phyloP scores from a whole-genome alignment of 192 early-diverging fungal species.

The Thoreauomyces humboldtii region DNA sequence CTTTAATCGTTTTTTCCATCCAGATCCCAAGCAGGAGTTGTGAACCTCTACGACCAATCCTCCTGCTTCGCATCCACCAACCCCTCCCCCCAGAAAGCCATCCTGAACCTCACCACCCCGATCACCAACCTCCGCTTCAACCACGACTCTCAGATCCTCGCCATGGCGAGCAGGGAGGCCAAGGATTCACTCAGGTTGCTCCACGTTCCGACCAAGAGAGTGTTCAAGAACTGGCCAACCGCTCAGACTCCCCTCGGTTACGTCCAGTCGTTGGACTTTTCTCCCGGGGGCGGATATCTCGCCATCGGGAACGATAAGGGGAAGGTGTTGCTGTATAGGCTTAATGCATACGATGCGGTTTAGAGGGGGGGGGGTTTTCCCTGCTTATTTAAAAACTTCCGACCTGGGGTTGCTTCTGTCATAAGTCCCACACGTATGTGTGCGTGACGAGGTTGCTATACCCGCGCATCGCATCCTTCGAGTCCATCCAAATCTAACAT shows the following conservation, averaged over 20 bases:
- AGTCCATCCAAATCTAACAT: too few species aligned
- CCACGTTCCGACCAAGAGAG: slow-evolving; percentile 75
- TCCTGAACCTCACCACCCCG: slow-evolving; percentile 83
- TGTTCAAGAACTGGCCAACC: slow-evolving; percentile 97
- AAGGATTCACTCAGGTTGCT: slow-evolving; percentile 79
- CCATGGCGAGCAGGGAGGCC: slow-evolving; percentile 68
- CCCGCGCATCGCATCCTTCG: too few species aligned
- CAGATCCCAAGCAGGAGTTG: slow-evolving; percentile 75
- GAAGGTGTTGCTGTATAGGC: slow-evolving; percentile 78
- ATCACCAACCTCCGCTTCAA: slow-evolving; percentile 77
- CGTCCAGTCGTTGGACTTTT: slow-evolving; percentile 77
- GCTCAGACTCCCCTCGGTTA: slow-evolving; percentile 74
- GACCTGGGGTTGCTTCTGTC: too few species aligned
- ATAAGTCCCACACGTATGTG: too few species aligned
- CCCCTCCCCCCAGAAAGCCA: slow-evolving; percentile 70
- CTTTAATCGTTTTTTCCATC: too few species aligned
- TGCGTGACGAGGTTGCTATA: too few species aligned
- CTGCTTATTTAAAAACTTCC: too few species aligned
- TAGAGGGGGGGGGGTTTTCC: slow-evolving; percentile 13
- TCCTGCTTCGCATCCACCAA: slow-evolving; percentile 44
- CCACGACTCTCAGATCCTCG: slow-evolving; percentile 81
- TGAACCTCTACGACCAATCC: slow-evolving; percentile 76
- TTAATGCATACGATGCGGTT: slow-evolving; percentile 47
- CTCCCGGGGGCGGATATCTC: slow-evolving; percentile 88
- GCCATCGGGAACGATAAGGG: slow-evolving; percentile 91